Evolutionary conservation across 2,329 filamentous ascomycete species (phyloP), one percentile per base, ranked within the genome.

Genomic region (Arthrobotrys conoides): DNA sequence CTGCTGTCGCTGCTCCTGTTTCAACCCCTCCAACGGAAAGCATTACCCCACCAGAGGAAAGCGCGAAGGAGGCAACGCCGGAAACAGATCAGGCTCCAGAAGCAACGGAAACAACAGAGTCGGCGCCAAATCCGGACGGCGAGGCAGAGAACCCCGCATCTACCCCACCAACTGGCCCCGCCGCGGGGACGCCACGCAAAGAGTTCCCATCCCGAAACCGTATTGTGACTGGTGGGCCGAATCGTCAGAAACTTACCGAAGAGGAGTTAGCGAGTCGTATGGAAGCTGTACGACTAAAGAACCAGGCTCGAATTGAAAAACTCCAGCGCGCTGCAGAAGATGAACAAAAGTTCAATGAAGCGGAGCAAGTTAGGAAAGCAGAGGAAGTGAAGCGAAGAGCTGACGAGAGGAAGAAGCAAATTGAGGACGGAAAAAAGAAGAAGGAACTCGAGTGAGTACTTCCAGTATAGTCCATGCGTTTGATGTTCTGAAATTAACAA

Each of bases 301-400:
- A 82, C 64, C 68, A 80, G 66, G 76, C 69, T 51, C 81, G 81
- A 8, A 80, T 80, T 30, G 82, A 82, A 55, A 81, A 81, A 27
- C 82, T 81, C 44, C 75, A 79, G 27, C 82, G 82, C 27, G 82
- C 81, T 20, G 80, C 80, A 16, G 82, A 82, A 48, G 82, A 83
- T 36, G 85, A 88, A 82, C 90, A 90, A 87, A 88, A 89, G 71
- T 85, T 90, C 8, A 83, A 89, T 0, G 86, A 87, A 0, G 88
- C 87, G 0, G 89, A 90, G 82, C 89, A 88, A 84, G 86, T 87
- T 81, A 87, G 88, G 81, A 88, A 88, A 77, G 89, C 89, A 80
- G 87, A 90, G 81, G 87, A 88, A 82, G 88, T 87, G 0, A 87
- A 88, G 41, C 86, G 87, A 44, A 87, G 88, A 9, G 87, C 88